Conservation (phyloP, 352 stramenopile genomes). For the Globisporangium nunn region DNA sequence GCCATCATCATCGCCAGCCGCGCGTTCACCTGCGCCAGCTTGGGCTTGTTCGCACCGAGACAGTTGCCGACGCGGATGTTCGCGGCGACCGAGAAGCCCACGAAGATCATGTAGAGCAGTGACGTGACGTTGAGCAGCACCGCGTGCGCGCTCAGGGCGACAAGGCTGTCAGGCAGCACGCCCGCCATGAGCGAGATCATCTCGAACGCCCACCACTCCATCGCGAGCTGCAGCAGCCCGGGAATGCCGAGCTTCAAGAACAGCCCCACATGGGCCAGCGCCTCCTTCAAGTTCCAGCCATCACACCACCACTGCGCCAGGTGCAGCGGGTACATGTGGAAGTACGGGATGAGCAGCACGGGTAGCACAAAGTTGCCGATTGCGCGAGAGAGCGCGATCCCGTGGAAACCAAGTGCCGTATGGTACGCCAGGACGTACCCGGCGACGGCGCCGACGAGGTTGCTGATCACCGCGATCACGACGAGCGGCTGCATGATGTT, state of each 20-base stretch:
- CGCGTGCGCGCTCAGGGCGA: conserved; percentile 51
- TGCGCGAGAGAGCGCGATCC: conserved; percentile 54
- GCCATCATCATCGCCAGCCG: conserved; percentile 9
- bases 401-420: conserved; percentile 62
- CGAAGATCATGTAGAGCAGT: conserved; percentile 57
- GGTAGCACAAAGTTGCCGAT: conserved; percentile 46
- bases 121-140: conserved; percentile 60
- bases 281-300: conserved; percentile 31
- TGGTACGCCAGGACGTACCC: conserved; percentile 71
- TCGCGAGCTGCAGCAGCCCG: conserved; percentile 48
- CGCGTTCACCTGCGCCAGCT: conserved; percentile 10
- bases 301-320: conserved; percentile 32
- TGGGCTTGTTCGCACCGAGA: conserved; percentile 14
- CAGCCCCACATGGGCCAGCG: conserved; percentile 22
- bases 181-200: conserved; percentile 46
- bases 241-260: conserved; percentile 47
- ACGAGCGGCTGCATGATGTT: conserved; percentile 76
- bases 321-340: conserved; percentile 28
- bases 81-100: conserved; percentile 38
- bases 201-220: conserved; percentile 70
- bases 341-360: conserved; percentile 44
- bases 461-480: conserved; percentile 45
- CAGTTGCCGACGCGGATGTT: conserved; percentile 47
- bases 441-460: conserved; percentile 52
- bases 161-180: conserved; percentile 37